Conservation (phyloP, 129 eudicot genomes). For the Flaveria linearis region DNA sequence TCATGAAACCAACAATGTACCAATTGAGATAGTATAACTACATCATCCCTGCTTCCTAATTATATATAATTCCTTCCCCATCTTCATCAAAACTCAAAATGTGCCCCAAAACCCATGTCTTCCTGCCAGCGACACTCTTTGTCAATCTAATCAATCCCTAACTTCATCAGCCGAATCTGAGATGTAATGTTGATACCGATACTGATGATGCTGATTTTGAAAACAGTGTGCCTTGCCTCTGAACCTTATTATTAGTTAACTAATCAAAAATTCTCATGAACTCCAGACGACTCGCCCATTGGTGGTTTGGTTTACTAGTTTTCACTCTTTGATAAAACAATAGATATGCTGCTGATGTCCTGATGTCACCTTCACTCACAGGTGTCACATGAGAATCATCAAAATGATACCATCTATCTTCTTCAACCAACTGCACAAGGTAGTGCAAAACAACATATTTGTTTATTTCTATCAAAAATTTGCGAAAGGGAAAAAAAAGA, state of each 20-base stretch:
- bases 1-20: conserved; percentile 21
- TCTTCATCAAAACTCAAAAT: conserved; percentile 14
- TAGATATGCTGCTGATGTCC: conserved; percentile 91
- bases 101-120: neutral
- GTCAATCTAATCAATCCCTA: conserved; percentile 18
- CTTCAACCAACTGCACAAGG: conserved; percentile 76
- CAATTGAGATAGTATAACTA: conserved; percentile 27
- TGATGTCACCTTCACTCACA: conserved; percentile 77
- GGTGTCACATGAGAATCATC: conserved; percentile 93
- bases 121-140: neutral
- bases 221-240: conserved; percentile 1
- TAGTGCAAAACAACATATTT: neutral
- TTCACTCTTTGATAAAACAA: conserved; percentile 84
- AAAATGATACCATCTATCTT: conserved; percentile 93
- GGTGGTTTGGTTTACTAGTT: conserved; percentile 20
- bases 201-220: conserved; percentile 17
- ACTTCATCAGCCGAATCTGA: conserved; percentile 19
- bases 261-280: conserved; percentile 42
- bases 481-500: neutral
- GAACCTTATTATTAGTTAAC: neutral
- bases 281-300: conserved; percentile 55
- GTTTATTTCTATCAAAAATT: neutral
- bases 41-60: conserved; percentile 26
- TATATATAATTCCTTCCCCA: conserved; percentile 12
- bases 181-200: neutral